A percentile compares a stretch with the other conserved stretches of the same genome.
phyloP scores from a whole-genome alignment of 208 protist species.

The Vickermania spadyakhi region DNA sequence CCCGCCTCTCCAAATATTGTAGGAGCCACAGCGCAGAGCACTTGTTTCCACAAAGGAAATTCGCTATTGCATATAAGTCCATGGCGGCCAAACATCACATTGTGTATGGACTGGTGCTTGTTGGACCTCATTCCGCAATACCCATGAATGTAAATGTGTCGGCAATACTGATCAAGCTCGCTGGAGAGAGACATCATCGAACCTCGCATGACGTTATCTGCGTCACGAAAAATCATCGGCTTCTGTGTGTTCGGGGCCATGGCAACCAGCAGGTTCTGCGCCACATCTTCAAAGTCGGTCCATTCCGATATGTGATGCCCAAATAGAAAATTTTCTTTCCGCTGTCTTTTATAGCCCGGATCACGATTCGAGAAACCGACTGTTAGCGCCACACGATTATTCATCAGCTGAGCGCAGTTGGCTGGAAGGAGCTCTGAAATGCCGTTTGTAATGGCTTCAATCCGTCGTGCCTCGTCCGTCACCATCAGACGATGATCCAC shows the following conservation, averaged over 20 bases:
- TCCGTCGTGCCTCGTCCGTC: constrained; percentile 61
- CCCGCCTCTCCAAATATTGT: constrained; percentile 30
- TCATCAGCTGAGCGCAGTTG: constrained; percentile 62
- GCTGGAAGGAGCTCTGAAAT: constrained; percentile 70
- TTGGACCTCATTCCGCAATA: constrained; percentile 72
- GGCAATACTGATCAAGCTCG: constrained; percentile 84
- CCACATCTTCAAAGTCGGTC: constrained; percentile 60
- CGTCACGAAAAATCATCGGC: constrained; percentile 78
- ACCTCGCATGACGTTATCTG: constrained; percentile 79
- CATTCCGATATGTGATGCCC: constrained; percentile 85
- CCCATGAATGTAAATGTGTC: constrained; percentile 86
- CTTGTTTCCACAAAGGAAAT: constrained; percentile 66
- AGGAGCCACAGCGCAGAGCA: constrained; percentile 59
- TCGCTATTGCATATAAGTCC: constrained; percentile 78
- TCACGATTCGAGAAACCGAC: constrained; percentile 83
- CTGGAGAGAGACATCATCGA: constrained; percentile 86
- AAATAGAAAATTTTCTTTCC: constrained; percentile 77
- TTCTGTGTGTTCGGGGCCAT: constrained; percentile 78
- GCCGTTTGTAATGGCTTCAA: constrained; percentile 51
- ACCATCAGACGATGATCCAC: constrained; percentile 71
- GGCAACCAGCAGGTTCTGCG: constrained; percentile 73
- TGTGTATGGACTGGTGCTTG: constrained; percentile 74
- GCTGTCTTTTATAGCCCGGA: constrained; percentile 73
- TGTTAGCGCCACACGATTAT: constrained; percentile 69
- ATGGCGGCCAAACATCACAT: constrained; percentile 79